Conservation (phyloP, 495 filamentous ascomycete species). For the Penicillium ucsense region DNA sequence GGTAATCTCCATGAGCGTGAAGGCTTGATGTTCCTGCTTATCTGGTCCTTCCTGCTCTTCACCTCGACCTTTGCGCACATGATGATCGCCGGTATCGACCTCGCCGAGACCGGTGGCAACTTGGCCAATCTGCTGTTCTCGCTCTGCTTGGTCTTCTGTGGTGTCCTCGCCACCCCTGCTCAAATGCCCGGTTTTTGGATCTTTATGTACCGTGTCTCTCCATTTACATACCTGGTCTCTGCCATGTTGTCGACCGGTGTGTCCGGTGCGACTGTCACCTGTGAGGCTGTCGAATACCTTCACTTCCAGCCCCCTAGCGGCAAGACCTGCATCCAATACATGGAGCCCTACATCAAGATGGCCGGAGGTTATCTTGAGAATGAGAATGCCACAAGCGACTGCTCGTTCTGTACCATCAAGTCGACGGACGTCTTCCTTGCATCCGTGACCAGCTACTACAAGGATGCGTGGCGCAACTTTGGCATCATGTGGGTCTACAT, state of each 20-base stretch:
- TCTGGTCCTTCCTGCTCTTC: slow-evolving; percentile 47
- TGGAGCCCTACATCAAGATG: slow-evolving; percentile 38
- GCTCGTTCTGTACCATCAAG: slow-evolving; percentile 51
- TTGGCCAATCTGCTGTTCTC: slow-evolving; percentile 54
- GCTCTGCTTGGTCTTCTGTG: slow-evolving; percentile 51
- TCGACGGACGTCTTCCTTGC: slow-evolving; percentile 55
- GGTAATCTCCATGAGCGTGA: slow-evolving; percentile 40
- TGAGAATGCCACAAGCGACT: slow-evolving; percentile 39
- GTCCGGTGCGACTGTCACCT: slow-evolving; percentile 47
- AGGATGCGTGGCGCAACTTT: slow-evolving; percentile 63
- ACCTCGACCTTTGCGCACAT: slow-evolving; percentile 56
- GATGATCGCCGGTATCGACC: slow-evolving; percentile 53
- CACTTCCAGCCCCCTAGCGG: slow-evolving; percentile 40
- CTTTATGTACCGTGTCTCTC: slow-evolving; percentile 72
- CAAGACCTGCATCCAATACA: slow-evolving; percentile 47
- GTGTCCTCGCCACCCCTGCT: slow-evolving; percentile 57
- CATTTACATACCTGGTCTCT: slow-evolving; percentile 61
- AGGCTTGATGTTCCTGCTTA: slow-evolving; percentile 49
- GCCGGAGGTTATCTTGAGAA: slow-evolving; percentile 48
- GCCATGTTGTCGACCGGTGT: slow-evolving; percentile 54
- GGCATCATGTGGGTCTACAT: slow-evolving; percentile 59
- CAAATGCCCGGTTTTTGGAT: slow-evolving; percentile 68
- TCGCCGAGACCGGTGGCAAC: slow-evolving; percentile 53
- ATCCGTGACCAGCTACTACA: slow-evolving; percentile 38
- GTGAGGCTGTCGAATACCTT: slow-evolving; percentile 48